Conservation (phyloP, 495 filamentous ascomycete genomes). For the Penicillium flavigenum region DNA sequence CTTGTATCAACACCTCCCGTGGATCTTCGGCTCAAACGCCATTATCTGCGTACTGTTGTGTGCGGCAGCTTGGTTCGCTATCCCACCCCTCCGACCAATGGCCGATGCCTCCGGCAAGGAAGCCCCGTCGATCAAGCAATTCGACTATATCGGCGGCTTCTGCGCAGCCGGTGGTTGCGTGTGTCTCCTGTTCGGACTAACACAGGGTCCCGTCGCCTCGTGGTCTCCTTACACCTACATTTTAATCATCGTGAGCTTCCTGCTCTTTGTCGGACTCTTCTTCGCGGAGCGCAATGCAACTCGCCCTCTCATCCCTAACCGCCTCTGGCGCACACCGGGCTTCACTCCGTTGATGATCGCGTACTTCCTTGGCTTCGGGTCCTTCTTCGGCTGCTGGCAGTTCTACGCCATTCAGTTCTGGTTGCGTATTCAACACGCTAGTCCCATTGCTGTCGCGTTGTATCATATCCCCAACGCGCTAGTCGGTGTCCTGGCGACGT, state of each 20-base stretch:
- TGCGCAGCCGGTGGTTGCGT: slow-evolving; percentile 31
- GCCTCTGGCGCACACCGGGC: slow-evolving; percentile 38
- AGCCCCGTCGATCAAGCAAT: slow-evolving; percentile 25
- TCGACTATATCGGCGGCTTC: slow-evolving; percentile 30
- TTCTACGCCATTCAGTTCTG: slow-evolving; percentile 52
- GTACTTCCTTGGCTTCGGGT: slow-evolving; percentile 48
- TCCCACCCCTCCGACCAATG: slow-evolving; percentile 25
- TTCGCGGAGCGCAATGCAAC: slow-evolving; percentile 26
- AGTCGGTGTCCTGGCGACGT: slow-evolving; percentile 43
- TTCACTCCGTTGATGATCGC: slow-evolving; percentile 44
- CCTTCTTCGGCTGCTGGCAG: slow-evolving; percentile 46
- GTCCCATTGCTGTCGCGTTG: slow-evolving; percentile 38
- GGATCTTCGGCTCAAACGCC: slow-evolving; percentile 34
- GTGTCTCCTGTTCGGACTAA: slow-evolving; percentile 31
- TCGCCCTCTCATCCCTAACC: slow-evolving; percentile 29
- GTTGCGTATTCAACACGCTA: slow-evolving; percentile 40
- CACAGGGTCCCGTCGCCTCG: slow-evolving; percentile 28
- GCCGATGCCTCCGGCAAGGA: slow-evolving; percentile 26
- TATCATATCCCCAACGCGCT: slow-evolving; percentile 47
- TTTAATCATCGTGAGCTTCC: slow-evolving; percentile 23
- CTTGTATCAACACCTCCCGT: slow-evolving; percentile 24
- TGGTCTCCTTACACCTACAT: slow-evolving; percentile 34
- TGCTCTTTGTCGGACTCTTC: slow-evolving; percentile 26
- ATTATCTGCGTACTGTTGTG: slow-evolving; percentile 24
- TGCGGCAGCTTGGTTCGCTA: slow-evolving; percentile 23